Evolutionary conservation across 1,284 basidiomycete genomes (phyloP), one percentile per base, ranked within the genome.

Genomic region (Porodaedalea pini): DNA sequence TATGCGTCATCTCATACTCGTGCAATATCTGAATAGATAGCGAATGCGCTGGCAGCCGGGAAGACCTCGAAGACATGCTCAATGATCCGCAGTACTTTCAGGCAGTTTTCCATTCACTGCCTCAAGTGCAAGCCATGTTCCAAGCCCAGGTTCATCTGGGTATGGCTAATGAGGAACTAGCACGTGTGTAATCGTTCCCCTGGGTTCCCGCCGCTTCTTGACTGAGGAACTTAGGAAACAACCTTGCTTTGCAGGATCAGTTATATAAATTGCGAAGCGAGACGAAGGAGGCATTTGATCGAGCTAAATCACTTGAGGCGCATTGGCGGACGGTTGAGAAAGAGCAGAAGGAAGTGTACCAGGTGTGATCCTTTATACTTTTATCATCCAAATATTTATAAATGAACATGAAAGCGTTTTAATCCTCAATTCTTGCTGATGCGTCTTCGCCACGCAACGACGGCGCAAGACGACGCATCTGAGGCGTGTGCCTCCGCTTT

Each of bases 21-120:
- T 53, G 19, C 21, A 37, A 17, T 27, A 41, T 32, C 45, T 49
- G 43, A 29, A 39, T 52, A 40, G 54, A 62, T 25, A 8, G 50
- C 43, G 6, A 48, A 53, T 49, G 32, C 57, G 17, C 54, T 31
- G 52, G 21, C 68, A 93, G 91, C 63, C 82, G 88, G 57, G 85
- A 91, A 62, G 91, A 94, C 65, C 78, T 97, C n/a, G 90, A 95
- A 70, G 91, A 94, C 68, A 74, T 96, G 17, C 74, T 96, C 21
- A 77, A 79, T 17, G 90, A 95, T 66, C 87, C 86, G 1, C 75
- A 78, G 17, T 94, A 94, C 69, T 94, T 94, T 63, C 89, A 95
- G 69, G 90, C 93, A 4, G 78, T 90, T 60, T 88, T 96, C 64
- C 86, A 93, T 69, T 84, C 89, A 1, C 72, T 95, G 7, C 76